Percentiles rank a stretch among this genome's conserved stretches.
These are phyloP conservation scores for Penicillium herquei DNA, from an alignment of 495 filamentous ascomycete species.

Conservation along the genomic window DNA sequence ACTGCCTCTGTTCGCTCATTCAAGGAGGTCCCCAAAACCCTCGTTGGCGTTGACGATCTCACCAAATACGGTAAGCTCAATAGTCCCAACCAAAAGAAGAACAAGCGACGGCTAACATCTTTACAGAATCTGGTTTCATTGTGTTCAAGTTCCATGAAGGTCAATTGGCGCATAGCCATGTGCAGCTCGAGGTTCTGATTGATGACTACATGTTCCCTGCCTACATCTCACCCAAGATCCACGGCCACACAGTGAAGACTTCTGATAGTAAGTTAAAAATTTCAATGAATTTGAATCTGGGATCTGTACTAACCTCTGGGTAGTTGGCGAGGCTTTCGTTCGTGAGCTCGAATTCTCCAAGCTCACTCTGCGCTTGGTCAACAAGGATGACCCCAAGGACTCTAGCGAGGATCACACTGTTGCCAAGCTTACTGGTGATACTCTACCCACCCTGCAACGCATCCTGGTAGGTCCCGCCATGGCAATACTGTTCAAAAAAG, in stretches of 20 bases:
- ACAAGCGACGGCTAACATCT: too few relatives aligned
- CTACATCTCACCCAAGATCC: constrained; percentile 75
- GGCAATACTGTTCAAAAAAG: too few relatives aligned
- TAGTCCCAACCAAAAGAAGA: too few relatives aligned
- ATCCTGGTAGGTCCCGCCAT: constrained; percentile 48
- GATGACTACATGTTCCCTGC: constrained; percentile 94
- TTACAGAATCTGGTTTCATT: constrained; percentile 76
- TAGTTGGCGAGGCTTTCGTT: constrained; percentile 85
- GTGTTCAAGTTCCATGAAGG: constrained; percentile 93
- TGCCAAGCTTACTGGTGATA: constrained; percentile 81
- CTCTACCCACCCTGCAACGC: constrained; percentile 78
- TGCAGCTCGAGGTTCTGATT: constrained; percentile 83
- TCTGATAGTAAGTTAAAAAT: constrained; percentile 55
- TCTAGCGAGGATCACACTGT: constrained; percentile 70
- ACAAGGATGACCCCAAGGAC: constrained; percentile 70
- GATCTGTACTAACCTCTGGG: too few relatives aligned
- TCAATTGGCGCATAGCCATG: constrained; percentile 70
- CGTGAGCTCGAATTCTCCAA: constrained; percentile 94
- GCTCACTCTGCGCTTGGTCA: constrained; percentile 80
- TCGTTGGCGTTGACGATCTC: constrained; percentile 74
- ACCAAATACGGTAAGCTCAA: constrained; percentile 50
- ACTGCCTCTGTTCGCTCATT: constrained; percentile 34
- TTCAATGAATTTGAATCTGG: too few relatives aligned
- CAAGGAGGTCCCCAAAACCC: constrained; percentile 70
- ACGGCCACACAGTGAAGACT: constrained; percentile 62